Percentiles rank a stretch among this genome's conserved stretches.
These are phyloP conservation scores for Sphagnurus paluster DNA, from an alignment of 1,284 basidiomycete species.

Conservation along the genomic window DNA sequence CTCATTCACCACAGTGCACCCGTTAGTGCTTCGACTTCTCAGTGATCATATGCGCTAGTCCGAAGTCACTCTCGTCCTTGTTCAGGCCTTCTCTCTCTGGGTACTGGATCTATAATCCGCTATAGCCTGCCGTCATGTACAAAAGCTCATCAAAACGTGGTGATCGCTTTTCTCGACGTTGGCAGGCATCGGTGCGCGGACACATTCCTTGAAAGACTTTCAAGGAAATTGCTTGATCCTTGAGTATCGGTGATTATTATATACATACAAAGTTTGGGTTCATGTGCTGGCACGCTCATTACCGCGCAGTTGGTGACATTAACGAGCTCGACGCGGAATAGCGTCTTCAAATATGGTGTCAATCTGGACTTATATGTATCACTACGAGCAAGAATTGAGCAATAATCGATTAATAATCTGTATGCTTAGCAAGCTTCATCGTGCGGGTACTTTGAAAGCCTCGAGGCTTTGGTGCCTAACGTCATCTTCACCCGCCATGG, in stretches of 20 bases:
- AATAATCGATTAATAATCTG: too few relatives aligned
- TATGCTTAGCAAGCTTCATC: too few relatives aligned
- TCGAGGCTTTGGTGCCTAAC: too few relatives aligned
- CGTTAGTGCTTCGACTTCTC: too few relatives aligned
- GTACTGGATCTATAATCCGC: slow-evolving; percentile 1
- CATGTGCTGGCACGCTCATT: not conserved
- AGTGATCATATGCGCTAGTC: too few relatives aligned
- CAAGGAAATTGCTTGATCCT: slow-evolving; percentile 10
- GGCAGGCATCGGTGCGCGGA: too few relatives aligned
- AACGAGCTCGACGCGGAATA: not conserved
- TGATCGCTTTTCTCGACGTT: slow-evolving; percentile 2
- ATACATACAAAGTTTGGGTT: not conserved
- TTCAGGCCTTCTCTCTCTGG: too few relatives aligned
- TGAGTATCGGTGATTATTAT: slow-evolving; percentile 2
- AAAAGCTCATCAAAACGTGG: slow-evolving; percentile 12
- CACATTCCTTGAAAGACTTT: not conserved
- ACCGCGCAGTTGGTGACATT: not conserved
- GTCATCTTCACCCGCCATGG: too few relatives aligned
- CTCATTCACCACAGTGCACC: too few relatives aligned
- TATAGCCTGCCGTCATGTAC: slow-evolving; percentile 1
- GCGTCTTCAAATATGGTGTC: not conserved
- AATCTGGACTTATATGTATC: not conserved
- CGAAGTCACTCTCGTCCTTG: not conserved
- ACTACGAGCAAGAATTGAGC: not conserved
- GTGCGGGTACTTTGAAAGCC: too few relatives aligned